Evolutionary conservation across 768 basidiomycete species (phyloP).

Genomic region (Hortiboletus flavorubellus): DNA sequence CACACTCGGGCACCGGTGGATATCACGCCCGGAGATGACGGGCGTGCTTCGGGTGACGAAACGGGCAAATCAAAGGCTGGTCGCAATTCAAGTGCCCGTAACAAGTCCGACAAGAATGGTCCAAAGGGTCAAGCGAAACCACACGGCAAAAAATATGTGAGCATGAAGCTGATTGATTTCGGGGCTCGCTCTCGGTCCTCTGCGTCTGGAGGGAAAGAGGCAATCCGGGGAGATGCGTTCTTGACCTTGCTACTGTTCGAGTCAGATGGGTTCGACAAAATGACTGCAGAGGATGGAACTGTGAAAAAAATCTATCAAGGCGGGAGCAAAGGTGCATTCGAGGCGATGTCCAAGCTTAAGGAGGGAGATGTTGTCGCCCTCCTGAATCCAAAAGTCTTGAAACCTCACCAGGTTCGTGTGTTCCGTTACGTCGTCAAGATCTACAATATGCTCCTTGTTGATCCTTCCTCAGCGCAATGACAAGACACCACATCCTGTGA

Average conservation of each 20-base stretch:
- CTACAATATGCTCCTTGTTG: neutral
- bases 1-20: slow-evolving; percentile 65
- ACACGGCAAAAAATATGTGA: slow-evolving; percentile 77
- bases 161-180: slow-evolving; percentile 81
- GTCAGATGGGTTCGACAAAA: slow-evolving; percentile 64
- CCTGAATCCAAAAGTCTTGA: slow-evolving; percentile 82
- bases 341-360: slow-evolving; percentile 76
- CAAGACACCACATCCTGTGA: slow-evolving; percentile 68
- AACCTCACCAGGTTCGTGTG: slow-evolving; percentile 72
- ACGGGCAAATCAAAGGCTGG: slow-evolving; percentile 5
- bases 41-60: slow-evolving; percentile 34
- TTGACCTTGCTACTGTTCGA: slow-evolving; percentile 87
- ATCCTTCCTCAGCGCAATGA: slow-evolving; percentile 23
- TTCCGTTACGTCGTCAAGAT: neutral
- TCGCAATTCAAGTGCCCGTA: neutral
- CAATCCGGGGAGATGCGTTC: slow-evolving; percentile 78
- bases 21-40: slow-evolving; percentile 44
- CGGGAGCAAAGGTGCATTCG: slow-evolving; percentile 91
- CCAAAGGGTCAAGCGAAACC: slow-evolving; percentile 33
- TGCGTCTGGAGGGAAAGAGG: slow-evolving; percentile 50
- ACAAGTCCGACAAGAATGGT: slow-evolving; percentile 15
- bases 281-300: slow-evolving; percentile 48
- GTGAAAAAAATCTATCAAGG: slow-evolving; percentile 73
- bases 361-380: slow-evolving; percentile 91
- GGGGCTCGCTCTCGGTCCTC: slow-evolving; percentile 59